These are phyloP conservation scores for Pseudogymnoascus sp. DNA, from an alignment of 2,329 filamentous ascomycete genomes.

Conservation along the genomic window DNA sequence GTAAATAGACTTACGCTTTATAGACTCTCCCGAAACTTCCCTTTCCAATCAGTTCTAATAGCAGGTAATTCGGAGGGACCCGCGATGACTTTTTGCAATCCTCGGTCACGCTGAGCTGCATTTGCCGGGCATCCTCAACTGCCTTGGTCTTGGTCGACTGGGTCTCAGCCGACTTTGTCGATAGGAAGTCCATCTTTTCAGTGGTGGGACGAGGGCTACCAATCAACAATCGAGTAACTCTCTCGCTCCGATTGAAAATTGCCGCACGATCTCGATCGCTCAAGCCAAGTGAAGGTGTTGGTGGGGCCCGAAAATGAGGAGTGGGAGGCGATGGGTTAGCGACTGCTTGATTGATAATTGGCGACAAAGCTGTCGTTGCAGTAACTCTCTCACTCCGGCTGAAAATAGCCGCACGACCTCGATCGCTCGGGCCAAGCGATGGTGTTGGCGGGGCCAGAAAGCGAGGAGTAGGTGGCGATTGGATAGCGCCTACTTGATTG, in stretches of 20 bases:
- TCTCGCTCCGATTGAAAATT: background rate
- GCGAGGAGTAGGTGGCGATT: background rate
- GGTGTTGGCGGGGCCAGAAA: background rate
- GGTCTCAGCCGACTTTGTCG: conserved; percentile 36
- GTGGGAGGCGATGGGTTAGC: background rate
- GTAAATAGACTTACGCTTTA: conserved; percentile 42
- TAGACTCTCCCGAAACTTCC: conserved; percentile 69
- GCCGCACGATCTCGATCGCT: background rate
- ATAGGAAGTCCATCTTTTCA: conserved; percentile 23
- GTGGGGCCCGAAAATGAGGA: background rate
- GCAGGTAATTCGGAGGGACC: conserved; percentile 57
- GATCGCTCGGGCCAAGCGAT: background rate
- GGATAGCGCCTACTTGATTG: too few relatives aligned
- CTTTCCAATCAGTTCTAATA: conserved; percentile 67
- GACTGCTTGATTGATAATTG: background rate
- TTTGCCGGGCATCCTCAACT: conserved; percentile 62
- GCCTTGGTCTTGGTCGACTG: conserved; percentile 51
- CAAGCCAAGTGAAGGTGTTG: background rate
- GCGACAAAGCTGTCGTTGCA: background rate
- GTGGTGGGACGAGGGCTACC: background rate
- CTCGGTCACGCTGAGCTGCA: conserved; percentile 58
- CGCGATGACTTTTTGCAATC: conserved; percentile 53
- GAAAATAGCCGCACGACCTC: background rate
- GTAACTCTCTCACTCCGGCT: background rate
- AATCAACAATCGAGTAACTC: background rate